phyloP scores from a whole-genome alignment of 257 asterid genomes.

The Voacanga thouarsii region DNA sequence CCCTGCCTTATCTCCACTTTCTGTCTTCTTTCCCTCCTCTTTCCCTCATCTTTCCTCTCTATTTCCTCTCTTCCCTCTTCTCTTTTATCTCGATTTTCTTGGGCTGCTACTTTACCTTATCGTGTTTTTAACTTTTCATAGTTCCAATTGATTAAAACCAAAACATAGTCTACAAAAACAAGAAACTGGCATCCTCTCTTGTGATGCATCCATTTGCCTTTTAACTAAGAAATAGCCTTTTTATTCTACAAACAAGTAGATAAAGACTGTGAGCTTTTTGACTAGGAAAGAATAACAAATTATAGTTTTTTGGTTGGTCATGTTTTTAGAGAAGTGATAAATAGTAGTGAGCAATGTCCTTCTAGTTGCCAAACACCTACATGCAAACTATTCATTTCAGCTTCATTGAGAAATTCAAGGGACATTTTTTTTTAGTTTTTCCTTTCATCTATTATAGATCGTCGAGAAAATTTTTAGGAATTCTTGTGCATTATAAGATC shows the following conservation, averaged over 20 bases:
- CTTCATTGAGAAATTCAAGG: not conserved
- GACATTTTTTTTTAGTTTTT: not conserved
- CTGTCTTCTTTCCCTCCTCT: too few relatives aligned
- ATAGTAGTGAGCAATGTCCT: conserved; percentile 21
- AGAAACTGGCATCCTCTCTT: too few relatives aligned
- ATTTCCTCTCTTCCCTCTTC: too few relatives aligned
- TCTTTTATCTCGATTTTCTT: too few relatives aligned
- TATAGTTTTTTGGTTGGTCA: conserved; percentile 46
- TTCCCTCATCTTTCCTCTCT: too few relatives aligned
- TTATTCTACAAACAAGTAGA: conserved; percentile 37
- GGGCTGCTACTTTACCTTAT: not conserved
- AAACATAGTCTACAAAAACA: not conserved
- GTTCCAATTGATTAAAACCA: not conserved
- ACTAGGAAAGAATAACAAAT: conserved; percentile 43
- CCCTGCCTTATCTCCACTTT: too few relatives aligned
- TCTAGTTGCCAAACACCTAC: conserved; percentile 30
- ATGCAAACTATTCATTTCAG: conserved; percentile 15
- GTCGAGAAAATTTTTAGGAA: not conserved
- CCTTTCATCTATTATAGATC: not conserved
- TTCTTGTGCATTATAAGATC: too few relatives aligned
- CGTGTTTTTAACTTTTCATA: not conserved
- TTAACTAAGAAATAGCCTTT: not conserved
- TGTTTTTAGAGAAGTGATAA: conserved; percentile 31
- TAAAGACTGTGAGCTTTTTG: conserved; percentile 39
- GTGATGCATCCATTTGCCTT: not conserved